Evolutionary conservation across 768 basidiomycete species (phyloP), one percentile per base, ranked within the genome.

Genomic region (Serpula lacrymans): DNA sequence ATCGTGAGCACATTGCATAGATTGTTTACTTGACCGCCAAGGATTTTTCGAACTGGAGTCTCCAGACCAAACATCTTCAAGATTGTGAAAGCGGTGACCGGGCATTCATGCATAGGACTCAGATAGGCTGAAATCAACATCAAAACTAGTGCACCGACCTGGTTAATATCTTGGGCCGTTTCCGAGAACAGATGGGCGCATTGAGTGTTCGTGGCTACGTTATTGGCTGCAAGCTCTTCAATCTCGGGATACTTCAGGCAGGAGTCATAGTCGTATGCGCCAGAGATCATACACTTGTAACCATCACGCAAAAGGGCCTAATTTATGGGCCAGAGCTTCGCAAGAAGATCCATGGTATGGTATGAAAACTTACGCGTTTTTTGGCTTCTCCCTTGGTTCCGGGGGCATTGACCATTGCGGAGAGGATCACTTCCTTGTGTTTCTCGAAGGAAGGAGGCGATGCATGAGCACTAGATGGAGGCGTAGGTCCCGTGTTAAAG

Each of bases 281-380:
- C 46, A 8, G 45, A 44, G 32, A 50, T 18, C 44, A 45, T 39
- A 17, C 51, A 52, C 11, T 39, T 27, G 26, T 43, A 50, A 8
- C 45, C 51, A 28, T 52, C 51, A 25, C 51, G 49, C 14, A 42
- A 10, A 16, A 52, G 40, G 16, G 50, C 47, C 50, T 51, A 33
- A 29, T 27, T 35, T 9, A n/a, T 29, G 24, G 9, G 14, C 12
- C n/a, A 33, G 23, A 37, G 32, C 24, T 10, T 10, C 10, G 33
- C 18, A 10, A 17, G 18, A 23, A 25, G 31, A 10, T 13, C 22
- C 26, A 29, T 17, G 21, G 16, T n/a, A 33, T 14, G 8, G 31
- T n/a, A 33, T 18, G 6, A 33, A 7, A 14, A 25, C 38, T 12
- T 26, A 29, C 38, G 13, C 17, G n/a, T 24, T 14, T 21, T 29